Evolutionary conservation across 306 rosid species (phyloP).

Genomic region (Ochetophila trinervis): DNA sequence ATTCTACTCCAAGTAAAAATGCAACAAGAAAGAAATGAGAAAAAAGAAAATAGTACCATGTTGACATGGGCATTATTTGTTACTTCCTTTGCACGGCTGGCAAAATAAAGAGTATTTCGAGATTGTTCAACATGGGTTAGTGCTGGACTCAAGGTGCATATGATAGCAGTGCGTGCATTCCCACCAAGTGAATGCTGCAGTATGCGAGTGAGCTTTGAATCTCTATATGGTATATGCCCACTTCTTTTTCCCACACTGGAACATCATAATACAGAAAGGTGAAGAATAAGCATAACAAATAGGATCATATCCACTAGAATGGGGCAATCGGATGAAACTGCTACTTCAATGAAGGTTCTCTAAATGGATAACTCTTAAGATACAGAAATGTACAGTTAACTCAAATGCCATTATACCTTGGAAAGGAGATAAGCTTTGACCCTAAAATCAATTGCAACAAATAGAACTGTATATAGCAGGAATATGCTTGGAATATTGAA

Average conservation of each 20-base stretch:
- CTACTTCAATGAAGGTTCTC: background rate
- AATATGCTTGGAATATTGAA: too few species aligned
- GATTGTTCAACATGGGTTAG: conserved; percentile 93
- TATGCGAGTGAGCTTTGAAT: conserved; percentile 97
- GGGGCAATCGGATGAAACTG: too few species aligned
- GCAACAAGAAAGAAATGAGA: background rate
- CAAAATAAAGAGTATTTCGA: conserved; percentile 89
- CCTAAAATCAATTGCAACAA: too few species aligned
- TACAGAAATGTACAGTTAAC: too few species aligned
- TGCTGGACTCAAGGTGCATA: conserved; percentile 97
- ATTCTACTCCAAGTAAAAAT: background rate
- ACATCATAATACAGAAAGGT: conserved; percentile 10
- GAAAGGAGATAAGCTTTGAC: too few species aligned
- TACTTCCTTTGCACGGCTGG: conserved; percentile 97
- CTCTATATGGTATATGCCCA: conserved; percentile 95
- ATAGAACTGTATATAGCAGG: too few species aligned
- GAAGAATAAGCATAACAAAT: background rate
- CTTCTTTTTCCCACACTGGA: conserved; percentile 89
- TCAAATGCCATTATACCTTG: too few species aligned
- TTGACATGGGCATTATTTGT: conserved; percentile 95
- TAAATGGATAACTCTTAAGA: too few species aligned
- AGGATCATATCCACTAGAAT: too few species aligned
- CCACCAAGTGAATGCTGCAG: conserved; percentile 99
- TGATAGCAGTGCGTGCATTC: conserved; percentile 98
- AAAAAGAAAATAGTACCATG: conserved; percentile 55